Evolutionary conservation across 768 basidiomycete species (phyloP).

Genomic region (Chiua virens): DNA sequence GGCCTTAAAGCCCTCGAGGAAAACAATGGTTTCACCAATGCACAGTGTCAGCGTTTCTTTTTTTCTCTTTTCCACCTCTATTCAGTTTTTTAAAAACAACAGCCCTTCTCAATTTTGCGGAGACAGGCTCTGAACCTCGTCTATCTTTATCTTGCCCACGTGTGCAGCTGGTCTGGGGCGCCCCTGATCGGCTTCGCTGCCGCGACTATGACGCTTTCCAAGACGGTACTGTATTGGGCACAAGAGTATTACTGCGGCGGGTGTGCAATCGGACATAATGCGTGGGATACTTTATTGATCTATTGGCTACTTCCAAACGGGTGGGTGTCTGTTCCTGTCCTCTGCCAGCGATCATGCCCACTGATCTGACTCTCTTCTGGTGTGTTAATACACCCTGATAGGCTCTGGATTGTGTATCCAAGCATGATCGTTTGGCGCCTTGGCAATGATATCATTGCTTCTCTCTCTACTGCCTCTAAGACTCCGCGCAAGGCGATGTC

Average conservation of each 20-base stretch:
- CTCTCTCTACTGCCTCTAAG: constrained; percentile 37
- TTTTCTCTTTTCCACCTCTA: background rate
- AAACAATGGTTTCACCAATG: constrained; percentile 80
- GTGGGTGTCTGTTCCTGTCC: constrained; percentile 39
- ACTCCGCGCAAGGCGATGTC: constrained; percentile 27
- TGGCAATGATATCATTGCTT: constrained; percentile 57
- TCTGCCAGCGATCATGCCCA: constrained; percentile 6
- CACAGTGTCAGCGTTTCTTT: constrained; percentile 60
- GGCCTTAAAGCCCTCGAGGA: constrained; percentile 63
- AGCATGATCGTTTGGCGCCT: constrained; percentile 56
- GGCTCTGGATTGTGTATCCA: constrained; percentile 80
- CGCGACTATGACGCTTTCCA: constrained; percentile 77
- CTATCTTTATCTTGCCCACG: constrained; percentile 77
- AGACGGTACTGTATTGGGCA: constrained; percentile 80
- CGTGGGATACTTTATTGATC: constrained; percentile 44
- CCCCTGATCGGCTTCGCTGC: constrained; percentile 73
- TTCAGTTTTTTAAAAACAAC: background rate
- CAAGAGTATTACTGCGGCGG: constrained; percentile 79
- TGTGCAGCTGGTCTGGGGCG: constrained; percentile 59
- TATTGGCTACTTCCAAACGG: constrained; percentile 81
- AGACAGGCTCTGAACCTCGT: constrained; percentile 70
- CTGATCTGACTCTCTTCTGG: background rate
- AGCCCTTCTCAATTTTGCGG: constrained; percentile 81
- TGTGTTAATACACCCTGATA: constrained; percentile 23
- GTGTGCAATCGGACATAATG: constrained; percentile 78